phyloP scores from a whole-genome alignment of 1,139 yeast genomes.

The Pichia sp. region DNA sequence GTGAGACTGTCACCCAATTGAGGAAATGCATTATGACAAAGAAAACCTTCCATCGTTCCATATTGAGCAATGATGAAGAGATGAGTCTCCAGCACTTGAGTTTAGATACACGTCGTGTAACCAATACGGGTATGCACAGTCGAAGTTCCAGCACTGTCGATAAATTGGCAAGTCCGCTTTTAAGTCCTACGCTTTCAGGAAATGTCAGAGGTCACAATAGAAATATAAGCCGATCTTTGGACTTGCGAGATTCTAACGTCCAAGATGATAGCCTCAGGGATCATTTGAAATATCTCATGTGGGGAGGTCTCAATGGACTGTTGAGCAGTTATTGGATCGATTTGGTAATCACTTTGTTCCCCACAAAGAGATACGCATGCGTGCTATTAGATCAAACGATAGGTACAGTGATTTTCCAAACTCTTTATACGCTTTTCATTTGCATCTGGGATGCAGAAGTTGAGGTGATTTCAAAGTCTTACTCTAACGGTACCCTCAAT shows the following conservation, averaged over 20 bases:
- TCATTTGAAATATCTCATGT: conserved; percentile 41
- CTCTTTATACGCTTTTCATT: conserved; percentile 41
- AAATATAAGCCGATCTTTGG: too few species aligned
- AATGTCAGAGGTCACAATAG: too few species aligned
- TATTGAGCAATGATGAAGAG: conserved; percentile 2
- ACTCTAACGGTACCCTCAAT: not conserved
- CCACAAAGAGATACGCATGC: conserved; percentile 31
- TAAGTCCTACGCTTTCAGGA: not conserved
- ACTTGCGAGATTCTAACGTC: too few species aligned
- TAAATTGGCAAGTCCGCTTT: not conserved
- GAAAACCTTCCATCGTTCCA: too few species aligned
- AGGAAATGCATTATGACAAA: conserved; percentile 25
- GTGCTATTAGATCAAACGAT: conserved; percentile 46
- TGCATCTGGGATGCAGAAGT: conserved; percentile 47
- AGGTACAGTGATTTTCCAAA: conserved; percentile 51
- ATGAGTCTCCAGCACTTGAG: too few species aligned
- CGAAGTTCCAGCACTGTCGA: not conserved
- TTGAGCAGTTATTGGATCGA: conserved; percentile 54
- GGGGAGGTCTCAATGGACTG: conserved; percentile 59
- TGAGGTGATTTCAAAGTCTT: conserved; percentile 10
- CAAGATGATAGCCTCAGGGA: conserved; percentile 16
- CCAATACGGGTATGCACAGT: conserved; percentile 2
- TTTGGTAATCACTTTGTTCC: conserved; percentile 32
- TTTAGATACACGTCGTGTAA: too few species aligned
- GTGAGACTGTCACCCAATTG: conserved; percentile 51